Conservation (phyloP, 352 stramenopile genomes). For the Globisporangium spinosum region DNA sequence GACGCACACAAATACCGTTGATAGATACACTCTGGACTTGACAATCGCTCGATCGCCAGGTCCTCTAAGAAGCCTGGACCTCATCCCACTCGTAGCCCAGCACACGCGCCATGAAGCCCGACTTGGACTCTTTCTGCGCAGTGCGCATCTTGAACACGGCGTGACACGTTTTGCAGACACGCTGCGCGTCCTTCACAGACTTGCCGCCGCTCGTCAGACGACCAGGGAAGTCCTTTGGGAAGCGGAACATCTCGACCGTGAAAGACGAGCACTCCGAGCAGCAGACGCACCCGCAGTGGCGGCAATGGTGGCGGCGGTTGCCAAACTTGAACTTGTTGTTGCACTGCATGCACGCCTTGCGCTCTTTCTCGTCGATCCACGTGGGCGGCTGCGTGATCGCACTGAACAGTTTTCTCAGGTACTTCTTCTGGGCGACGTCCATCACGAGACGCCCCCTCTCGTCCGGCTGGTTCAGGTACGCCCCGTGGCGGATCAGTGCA, state of each 20-base stretch:
- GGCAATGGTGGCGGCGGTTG: slow-evolving; percentile 77
- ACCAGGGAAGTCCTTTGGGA: slow-evolving; percentile 83
- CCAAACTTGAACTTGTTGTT: slow-evolving; percentile 73
- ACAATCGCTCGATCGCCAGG: not conserved
- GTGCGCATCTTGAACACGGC: slow-evolving; percentile 83
- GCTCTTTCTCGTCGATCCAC: slow-evolving; percentile 81
- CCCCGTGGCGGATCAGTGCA: slow-evolving; percentile 61
- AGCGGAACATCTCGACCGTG: slow-evolving; percentile 73
- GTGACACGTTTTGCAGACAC: slow-evolving; percentile 80
- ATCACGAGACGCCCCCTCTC: slow-evolving; percentile 69
- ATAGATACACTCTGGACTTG: slow-evolving; percentile 19
- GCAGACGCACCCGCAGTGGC: slow-evolving; percentile 82
- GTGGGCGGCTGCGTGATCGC: slow-evolving; percentile 67
- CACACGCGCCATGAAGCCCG: slow-evolving; percentile 76
- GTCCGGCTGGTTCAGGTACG: slow-evolving; percentile 71
- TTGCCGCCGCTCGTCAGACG: slow-evolving; percentile 61
- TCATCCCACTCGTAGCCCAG: slow-evolving; percentile 87
- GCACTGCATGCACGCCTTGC: slow-evolving; percentile 71
- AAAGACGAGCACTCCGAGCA: slow-evolving; percentile 81
- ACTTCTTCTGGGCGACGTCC: slow-evolving; percentile 76
- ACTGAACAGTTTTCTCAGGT: slow-evolving; percentile 80
- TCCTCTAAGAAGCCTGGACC: slow-evolving; percentile 33
- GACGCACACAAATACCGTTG: slow-evolving; percentile 12
- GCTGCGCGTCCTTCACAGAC: slow-evolving; percentile 71
- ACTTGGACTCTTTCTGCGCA: slow-evolving; percentile 83